Evolutionary conservation across 805 yeast species (phyloP).

Genomic region (Maudiozyma turicensis): DNA sequence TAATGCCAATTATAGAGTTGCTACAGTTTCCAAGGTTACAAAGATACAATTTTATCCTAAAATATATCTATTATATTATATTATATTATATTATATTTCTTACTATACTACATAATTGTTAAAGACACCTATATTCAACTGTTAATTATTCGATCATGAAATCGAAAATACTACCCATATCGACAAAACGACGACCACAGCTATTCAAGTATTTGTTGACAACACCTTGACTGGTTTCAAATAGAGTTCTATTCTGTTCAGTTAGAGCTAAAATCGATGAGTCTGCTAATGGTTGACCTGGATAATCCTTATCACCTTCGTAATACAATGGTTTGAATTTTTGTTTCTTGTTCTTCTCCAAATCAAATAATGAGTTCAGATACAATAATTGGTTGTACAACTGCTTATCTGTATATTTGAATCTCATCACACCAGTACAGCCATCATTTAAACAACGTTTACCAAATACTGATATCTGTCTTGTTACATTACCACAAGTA

Average conservation of each 20-base stretch:
- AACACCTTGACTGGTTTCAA: conserved; percentile 44
- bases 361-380: conserved; percentile 69
- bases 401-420: conserved; percentile 65
- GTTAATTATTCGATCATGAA: conserved; percentile 33
- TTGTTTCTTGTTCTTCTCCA: conserved; percentile 58
- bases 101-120: no score
- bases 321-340: conserved; percentile 45
- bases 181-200: conserved; percentile 84
- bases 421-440: conserved; percentile 72
- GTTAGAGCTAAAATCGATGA: conserved; percentile 64
- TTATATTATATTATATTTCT: no score
- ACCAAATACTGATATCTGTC: conserved; percentile 86
- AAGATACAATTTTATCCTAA: no score
- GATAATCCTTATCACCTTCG: conserved; percentile 28
- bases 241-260: conserved; percentile 64
- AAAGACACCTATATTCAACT: not conserved
- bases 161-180: conserved; percentile 72
- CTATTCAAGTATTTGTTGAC: conserved; percentile 65
- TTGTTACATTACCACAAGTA: conserved; percentile 67
- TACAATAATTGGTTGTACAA: conserved; percentile 81
- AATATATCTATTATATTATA: no score
- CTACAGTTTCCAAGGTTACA: no score
- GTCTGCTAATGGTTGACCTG: conserved; percentile 24
- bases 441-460: conserved; percentile 57
- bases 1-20: no score